These are phyloP conservation scores for Apiospora phragmitis DNA, from an alignment of 2,329 filamentous ascomycete genomes.

Conservation along the genomic window DNA sequence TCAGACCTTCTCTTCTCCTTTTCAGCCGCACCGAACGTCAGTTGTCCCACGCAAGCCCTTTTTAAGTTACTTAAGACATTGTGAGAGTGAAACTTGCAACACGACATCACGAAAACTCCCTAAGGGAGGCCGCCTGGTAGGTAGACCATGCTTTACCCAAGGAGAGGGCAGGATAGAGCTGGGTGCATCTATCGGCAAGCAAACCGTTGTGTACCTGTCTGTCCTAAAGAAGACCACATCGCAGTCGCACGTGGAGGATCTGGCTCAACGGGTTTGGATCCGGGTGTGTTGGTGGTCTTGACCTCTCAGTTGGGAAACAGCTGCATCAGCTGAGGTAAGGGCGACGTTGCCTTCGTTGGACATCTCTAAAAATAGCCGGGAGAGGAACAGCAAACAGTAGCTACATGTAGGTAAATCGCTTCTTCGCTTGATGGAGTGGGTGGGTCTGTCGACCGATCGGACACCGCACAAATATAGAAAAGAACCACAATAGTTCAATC, in stretches of 20 bases:
- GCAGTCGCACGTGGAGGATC: background rate
- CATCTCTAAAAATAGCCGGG: background rate
- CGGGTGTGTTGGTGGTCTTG: background rate
- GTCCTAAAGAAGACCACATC: background rate
- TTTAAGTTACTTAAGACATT: background rate
- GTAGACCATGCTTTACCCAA: no score
- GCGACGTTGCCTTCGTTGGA: background rate
- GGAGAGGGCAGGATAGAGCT: no score
- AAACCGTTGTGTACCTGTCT: background rate
- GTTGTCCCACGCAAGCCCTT: background rate
- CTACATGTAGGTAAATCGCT: background rate
- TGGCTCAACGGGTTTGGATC: background rate
- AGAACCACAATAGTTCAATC: background rate
- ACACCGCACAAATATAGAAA: background rate
- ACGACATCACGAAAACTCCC: no score
- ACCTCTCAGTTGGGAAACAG: background rate
- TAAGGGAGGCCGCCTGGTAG: no score
- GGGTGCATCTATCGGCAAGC: no score
- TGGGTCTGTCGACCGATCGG: background rate
- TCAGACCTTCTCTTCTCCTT: background rate
- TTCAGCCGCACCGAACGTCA: background rate
- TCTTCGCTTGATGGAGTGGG: background rate
- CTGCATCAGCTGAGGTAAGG: background rate
- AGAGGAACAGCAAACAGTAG: background rate
- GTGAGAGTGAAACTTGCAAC: background rate